A percentile compares a stretch with the other conserved stretches of the same genome.
These are phyloP conservation scores for Boletus austroedulis DNA, from an alignment of 1,284 basidiomycete species.

Conservation along the genomic window DNA sequence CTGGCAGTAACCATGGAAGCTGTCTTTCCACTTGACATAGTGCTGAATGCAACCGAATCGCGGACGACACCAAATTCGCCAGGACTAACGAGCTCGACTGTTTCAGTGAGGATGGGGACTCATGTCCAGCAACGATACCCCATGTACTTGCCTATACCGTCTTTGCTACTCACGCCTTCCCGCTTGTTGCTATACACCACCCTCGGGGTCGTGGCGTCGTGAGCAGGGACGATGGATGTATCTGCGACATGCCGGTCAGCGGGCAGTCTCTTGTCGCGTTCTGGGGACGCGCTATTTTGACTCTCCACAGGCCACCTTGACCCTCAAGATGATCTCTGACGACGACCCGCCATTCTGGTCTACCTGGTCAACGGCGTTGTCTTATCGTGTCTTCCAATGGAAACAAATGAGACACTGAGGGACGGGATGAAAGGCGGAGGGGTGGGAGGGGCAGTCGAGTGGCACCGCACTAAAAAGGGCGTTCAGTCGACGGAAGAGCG, in stretches of 20 bases:
- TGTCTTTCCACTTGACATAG: slow-evolving; percentile 15
- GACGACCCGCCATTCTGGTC: slow-evolving; percentile 79
- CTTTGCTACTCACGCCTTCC: slow-evolving; percentile 75
- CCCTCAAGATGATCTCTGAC: slow-evolving; percentile 60
- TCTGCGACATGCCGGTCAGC: slow-evolving; percentile 24
- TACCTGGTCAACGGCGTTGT: slow-evolving; percentile 74
- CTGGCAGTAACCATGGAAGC: slow-evolving; percentile 29
- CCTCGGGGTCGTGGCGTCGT: slow-evolving; percentile 67
- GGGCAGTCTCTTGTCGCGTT: slow-evolving; percentile 17
- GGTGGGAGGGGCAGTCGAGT: slow-evolving; percentile 58
- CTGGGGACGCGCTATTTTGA: slow-evolving; percentile 46
- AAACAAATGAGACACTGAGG: slow-evolving; percentile 39
- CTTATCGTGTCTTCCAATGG: slow-evolving; percentile 37
- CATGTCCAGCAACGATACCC: slow-evolving; percentile 82
- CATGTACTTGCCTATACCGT: slow-evolving; percentile 90
- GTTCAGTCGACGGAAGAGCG: slow-evolving; percentile 84
- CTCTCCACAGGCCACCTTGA: slow-evolving; percentile 41
- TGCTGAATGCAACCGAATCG: slow-evolving; percentile 27
- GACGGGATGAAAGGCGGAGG: slow-evolving; percentile 60
- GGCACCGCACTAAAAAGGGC: slow-evolving; percentile 82
- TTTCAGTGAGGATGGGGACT: slow-evolving; percentile 74
- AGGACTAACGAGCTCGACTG: too few species aligned
- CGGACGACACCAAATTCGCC: too few species aligned
- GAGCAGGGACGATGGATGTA: slow-evolving; percentile 23
- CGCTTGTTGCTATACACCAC: slow-evolving; percentile 96